Base-by-base conservation (phyloP, 1,284 basidiomycete genomes). In the Tilletia walkeri region DNA sequence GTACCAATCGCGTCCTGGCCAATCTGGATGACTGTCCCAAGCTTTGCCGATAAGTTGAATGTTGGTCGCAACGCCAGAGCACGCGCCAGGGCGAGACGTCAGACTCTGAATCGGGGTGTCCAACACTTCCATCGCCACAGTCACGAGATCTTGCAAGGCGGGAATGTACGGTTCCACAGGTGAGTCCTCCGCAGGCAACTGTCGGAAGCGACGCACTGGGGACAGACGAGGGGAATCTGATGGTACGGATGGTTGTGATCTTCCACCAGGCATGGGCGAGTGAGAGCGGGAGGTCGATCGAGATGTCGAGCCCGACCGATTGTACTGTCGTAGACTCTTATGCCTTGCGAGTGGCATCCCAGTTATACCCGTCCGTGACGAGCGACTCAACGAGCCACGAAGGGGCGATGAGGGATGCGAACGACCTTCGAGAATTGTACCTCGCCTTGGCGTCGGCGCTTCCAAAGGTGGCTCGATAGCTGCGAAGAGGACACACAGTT, bases 1-100 rank as follows among this genome's bases (percentile, higher is more conserved):
- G 84, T 98, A 99, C 96, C 96, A 99, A 71, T 92, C 93, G 69
- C 95, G 89, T 14, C 96, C 95, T 70, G 95, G 94, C 93, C 95
- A 98, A 81, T 97, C 94, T 10, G 94, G 92, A 84, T 98, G 92
- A 69, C 95, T 93, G 79, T 98, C 95, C 96, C 96, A 99, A 14
- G 90, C 89, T 78, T 90, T 91, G 70, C 96, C 96, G 74, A 97
- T 92, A 71, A 88, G 88, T 85, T 98, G 95, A 0, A 98, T 89
- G 69, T 92, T 88, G 79, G 93, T 90, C 41, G 99, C 94, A 73
- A 95, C 88, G 73, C 90, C 88, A 73, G 92, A 90, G 84, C 94
- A 96, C 39, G 90, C 85, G 80, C 94, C 92, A 47, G 94, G 90
- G 71, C 92, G 89, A 4, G 90, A 88, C 0, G 93, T 93, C 66